A percentile compares a stretch with the other conserved stretches of the same genome.
Evolutionary conservation across 2,329 filamentous ascomycete species (phyloP).

Genomic region (Lecanicillium sp.): DNA sequence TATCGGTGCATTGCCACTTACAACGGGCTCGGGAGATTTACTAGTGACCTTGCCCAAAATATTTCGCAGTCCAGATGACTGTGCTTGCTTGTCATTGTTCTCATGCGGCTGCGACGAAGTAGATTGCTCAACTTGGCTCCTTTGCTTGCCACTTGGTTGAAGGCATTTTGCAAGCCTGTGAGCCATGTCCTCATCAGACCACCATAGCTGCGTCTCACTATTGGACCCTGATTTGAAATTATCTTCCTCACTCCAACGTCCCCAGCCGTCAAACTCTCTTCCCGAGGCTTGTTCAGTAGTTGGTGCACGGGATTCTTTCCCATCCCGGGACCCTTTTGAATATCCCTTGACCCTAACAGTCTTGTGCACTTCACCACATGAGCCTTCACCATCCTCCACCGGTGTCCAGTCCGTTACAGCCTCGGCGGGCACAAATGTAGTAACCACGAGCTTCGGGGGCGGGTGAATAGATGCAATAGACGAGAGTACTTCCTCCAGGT

Average conservation of each 20-base stretch:
- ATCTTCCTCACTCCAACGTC: constrained; percentile 22
- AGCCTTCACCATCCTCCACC: constrained; percentile 15
- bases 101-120: constrained; percentile 18
- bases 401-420: constrained; percentile 23
- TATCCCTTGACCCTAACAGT: constrained; percentile 16
- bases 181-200: constrained; percentile 31
- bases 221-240: neutral
- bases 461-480: constrained; percentile 19
- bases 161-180: constrained; percentile 27
- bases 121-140: too few relatives aligned
- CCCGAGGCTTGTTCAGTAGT: neutral
- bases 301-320: neutral
- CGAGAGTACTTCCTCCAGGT: constrained; percentile 27
- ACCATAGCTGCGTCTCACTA: constrained; percentile 23
- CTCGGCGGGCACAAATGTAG: constrained; percentile 28
- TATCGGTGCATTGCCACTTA: neutral
- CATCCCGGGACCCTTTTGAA: constrained; percentile 1
- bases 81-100: constrained; percentile 21
- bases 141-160: constrained; percentile 16
- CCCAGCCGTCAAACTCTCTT: constrained; percentile 32
- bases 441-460: constrained; percentile 20
- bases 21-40: constrained; percentile 4
- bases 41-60: constrained; percentile 11
- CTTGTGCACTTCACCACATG: constrained; percentile 17
- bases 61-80: constrained; percentile 18